These are phyloP conservation scores for Entonaema liquescens DNA, from an alignment of 495 filamentous ascomycete genomes.

Conservation along the genomic window DNA sequence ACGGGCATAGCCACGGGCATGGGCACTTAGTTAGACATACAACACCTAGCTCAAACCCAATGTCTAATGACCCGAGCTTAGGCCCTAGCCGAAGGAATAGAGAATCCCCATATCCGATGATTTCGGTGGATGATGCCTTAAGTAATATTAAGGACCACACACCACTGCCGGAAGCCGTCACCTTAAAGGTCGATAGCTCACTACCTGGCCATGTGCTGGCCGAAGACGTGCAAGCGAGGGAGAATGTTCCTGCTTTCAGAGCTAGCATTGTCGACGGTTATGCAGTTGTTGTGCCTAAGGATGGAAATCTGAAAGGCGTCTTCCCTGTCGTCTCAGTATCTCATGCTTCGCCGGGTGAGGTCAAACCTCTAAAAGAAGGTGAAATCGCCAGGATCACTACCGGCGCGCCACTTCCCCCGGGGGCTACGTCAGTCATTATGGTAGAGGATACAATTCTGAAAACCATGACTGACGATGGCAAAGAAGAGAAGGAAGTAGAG, in stretches of 20 bases:
- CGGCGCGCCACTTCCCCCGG: constrained; percentile 87
- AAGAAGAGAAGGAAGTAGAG: constrained; percentile 86
- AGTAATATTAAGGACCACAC: constrained; percentile 74
- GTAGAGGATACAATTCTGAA: constrained; percentile 89
- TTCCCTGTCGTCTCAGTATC: constrained; percentile 90
- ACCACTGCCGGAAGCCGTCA: constrained; percentile 63
- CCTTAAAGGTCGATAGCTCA: constrained; percentile 64
- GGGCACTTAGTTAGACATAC: constrained; percentile 76
- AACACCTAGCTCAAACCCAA: constrained; percentile 62
- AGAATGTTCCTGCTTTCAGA: constrained; percentile 89
- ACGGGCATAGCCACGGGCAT: constrained; percentile 72
- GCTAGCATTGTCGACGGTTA: constrained; percentile 99
- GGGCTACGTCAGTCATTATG: constrained; percentile 94
- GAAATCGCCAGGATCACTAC: constrained; percentile 92
- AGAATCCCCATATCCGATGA: constrained; percentile 90
- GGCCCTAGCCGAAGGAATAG: constrained; percentile 81
- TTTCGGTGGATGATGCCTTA: constrained; percentile 83
- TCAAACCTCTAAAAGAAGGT: constrained; percentile 68
- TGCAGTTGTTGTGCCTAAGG: constrained; percentile 71
- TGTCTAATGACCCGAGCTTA: constrained; percentile 82
- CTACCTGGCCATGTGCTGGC: constrained; percentile 83
- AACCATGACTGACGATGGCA: constrained; percentile 75
- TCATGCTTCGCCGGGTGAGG: constrained; percentile 76
- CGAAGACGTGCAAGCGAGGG: constrained; percentile 78
- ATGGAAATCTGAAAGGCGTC: constrained; percentile 71